Base-by-base conservation (phyloP, 768 basidiomycete species). In the Panaeolus cyanescens region DNA sequence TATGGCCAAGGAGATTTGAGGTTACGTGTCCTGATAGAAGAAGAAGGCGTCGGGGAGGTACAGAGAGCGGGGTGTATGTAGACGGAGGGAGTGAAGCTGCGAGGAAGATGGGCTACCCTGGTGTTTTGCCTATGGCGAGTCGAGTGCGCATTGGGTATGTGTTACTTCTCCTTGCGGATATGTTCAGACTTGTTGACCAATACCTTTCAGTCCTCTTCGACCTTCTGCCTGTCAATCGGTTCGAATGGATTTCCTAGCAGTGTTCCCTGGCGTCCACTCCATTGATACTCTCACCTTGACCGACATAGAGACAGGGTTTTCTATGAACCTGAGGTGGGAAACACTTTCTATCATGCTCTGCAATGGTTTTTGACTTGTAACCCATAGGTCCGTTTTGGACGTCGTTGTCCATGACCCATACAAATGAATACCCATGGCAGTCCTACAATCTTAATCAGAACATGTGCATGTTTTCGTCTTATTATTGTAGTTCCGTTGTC, bases 181-280 rank as follows among this genome's bases (percentile, higher is more conserved):
- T 12, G 19, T 59, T 54, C 56, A 56, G n/a, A 60, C 2, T 25
- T 32, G 56, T 4, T 53, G 20, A 25, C 10, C n/a, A n/a, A n/a
- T n/a, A n/a, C n/a, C n/a, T 42, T 33, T 20, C 36, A 94, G 92
- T 10, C 93, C 93, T 12, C 79, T 95, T 19, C 79, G 84, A n/a
- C 90, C 93, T 3, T 85, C 86, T 10, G 88, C 91, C 1, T 93
- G 92, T 69, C 93, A 95, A 71, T 92, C 91, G 19, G 91, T 95
- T 25, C 80, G 91, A 37, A 93, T 95, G 89, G 84, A 89, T 61
- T 94, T 95, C 67, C 74, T 95, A 50, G 92, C 93, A 2, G 76
- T 95, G 54, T 81, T 84, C 7, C 88, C 92, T 19, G 93, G 93
- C 3, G 86, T 94, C 2, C 92, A 95, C 68, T 79, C 87, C 2